These are phyloP conservation scores for Fusarium guadeloupense DNA, from an alignment of 2,329 filamentous ascomycete genomes.

Conservation along the genomic window DNA sequence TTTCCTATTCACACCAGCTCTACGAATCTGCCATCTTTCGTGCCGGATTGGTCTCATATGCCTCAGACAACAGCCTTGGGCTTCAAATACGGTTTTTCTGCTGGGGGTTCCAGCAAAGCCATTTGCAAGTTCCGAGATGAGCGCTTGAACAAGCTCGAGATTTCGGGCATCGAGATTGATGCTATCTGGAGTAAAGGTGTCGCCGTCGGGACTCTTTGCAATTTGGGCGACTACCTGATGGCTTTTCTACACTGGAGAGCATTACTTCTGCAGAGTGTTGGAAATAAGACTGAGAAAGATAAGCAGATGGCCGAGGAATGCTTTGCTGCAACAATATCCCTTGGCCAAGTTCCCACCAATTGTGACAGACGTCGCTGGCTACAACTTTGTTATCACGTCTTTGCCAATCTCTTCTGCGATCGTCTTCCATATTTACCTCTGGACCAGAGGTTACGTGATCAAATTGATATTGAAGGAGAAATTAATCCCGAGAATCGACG, in stretches of 20 bases:
- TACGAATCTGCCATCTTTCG: slow-evolving; percentile 12
- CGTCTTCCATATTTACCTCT: slow-evolving; percentile 10
- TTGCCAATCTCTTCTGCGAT: slow-evolving; percentile 17
- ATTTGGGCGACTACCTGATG: slow-evolving; percentile 28
- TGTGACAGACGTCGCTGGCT: slow-evolving; percentile 12
- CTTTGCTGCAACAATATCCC: slow-evolving; percentile 14
- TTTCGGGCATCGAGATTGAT: slow-evolving; percentile 9
- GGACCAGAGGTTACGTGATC: background rate
- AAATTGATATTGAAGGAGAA: background rate
- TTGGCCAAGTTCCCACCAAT: slow-evolving; percentile 9
- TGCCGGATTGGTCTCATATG: slow-evolving; percentile 27
- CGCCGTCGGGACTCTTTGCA: slow-evolving; percentile 15
- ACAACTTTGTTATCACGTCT: background rate
- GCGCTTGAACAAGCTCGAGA: slow-evolving; percentile 22
- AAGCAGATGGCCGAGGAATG: slow-evolving; percentile 14
- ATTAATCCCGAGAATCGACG: background rate
- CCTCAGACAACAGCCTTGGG: slow-evolving; percentile 21
- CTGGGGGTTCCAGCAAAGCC: background rate
- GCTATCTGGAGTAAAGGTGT: slow-evolving; percentile 7
- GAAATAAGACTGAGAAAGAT: background rate
- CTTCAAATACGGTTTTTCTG: slow-evolving; percentile 9
- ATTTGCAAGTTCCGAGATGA: slow-evolving; percentile 2
- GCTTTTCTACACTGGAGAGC: slow-evolving; percentile 31
- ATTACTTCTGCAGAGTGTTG: background rate
- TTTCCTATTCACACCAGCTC: slow-evolving; percentile 14